Conservation (phyloP, 176 grass and related monocot species). For the barley (Hordeum vulgare) region MorexV3_pseudomolecules_assembly NC_058518.1:20940865-20941364, state of each 20-base stretch:
- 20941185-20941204: neutral
- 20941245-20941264: neutral
- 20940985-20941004: neutral
- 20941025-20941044: neutral
- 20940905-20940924: slow-evolving; percentile 83
- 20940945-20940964: slow-evolving; percentile 97
- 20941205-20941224: neutral
- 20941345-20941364: neutral
- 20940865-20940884: neutral
- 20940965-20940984: slow-evolving; percentile 58
- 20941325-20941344: neutral
- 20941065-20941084: slow-evolving; percentile 50
- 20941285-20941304: neutral
- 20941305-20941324: neutral
- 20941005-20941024: neutral
- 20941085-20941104: slow-evolving; percentile 96
- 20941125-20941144: slow-evolving; percentile 92
- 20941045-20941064: slow-evolving; percentile 1
- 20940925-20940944: slow-evolving; percentile 95
- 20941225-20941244: neutral
- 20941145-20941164: slow-evolving; percentile 89
- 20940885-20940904: neutral
- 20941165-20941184: neutral
- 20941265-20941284: neutral
- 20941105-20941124: slow-evolving; percentile 82